Conservation (phyloP, 2,329 filamentous ascomycete genomes). For the Botryotinia convoluta region DNA sequence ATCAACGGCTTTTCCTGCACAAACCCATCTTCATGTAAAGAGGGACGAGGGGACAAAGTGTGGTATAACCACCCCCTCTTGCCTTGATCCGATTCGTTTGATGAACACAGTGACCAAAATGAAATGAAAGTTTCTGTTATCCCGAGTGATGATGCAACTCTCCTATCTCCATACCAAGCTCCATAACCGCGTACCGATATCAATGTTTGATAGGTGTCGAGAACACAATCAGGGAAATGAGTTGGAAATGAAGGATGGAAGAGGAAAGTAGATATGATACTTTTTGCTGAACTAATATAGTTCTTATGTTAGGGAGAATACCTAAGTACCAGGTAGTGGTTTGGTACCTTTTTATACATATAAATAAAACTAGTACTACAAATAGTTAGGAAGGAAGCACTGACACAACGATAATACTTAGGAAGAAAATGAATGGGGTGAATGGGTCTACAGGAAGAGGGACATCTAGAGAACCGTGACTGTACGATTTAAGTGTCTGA, state of each 20-base stretch:
- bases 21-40: not conserved
- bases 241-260: not conserved
- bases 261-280: not conserved
- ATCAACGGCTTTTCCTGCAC: slow-evolving; percentile 10
- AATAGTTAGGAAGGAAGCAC: slow-evolving; percentile 5
- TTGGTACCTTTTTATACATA: not conserved
- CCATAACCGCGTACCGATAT: not conserved
- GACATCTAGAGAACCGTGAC: slow-evolving; percentile 14
- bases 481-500: not conserved
- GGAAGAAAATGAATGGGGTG: not conserved
- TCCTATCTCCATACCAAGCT: not conserved
- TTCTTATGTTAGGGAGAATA: not conserved
- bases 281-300: slow-evolving; percentile 4
- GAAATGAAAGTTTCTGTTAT: not conserved
- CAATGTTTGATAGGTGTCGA: slow-evolving; percentile 8
- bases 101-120: not conserved
- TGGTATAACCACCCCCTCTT: slow-evolving; percentile 6
- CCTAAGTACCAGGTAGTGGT: not conserved
- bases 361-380: not conserved
- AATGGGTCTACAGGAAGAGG: not conserved
- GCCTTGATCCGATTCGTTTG: slow-evolving; percentile 13
- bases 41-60: not conserved
- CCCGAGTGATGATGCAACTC: not conserved
- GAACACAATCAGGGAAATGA: slow-evolving; percentile 7
- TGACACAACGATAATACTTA: slow-evolving; percentile 10